Evolutionary conservation across 2,329 filamentous ascomycete species (phyloP), one percentile per base, ranked within the genome.

Genomic region (Bipolaris bicolor): DNA sequence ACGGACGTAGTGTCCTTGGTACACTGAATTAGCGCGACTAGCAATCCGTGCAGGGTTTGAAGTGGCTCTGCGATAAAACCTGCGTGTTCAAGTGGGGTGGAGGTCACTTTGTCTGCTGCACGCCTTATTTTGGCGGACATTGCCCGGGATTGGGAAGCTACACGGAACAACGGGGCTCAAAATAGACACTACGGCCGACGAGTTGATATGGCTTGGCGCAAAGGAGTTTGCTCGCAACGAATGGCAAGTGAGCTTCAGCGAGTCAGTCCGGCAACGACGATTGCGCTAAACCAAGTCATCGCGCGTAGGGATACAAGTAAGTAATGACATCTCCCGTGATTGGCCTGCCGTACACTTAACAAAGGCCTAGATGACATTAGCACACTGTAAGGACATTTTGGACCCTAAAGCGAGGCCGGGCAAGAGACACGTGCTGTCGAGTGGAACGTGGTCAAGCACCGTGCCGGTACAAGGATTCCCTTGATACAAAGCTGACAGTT

Each of bases 81-180:
- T 46, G 43, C 43, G 43, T 33, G 43, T 31, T 11, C 43, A 46
- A 46, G 43, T 46, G 43, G 43, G 43, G 43, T 46, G 16, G 10
- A 46, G 26, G 43, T 33, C 16, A 16, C n/a, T 31, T 15, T 46
- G 43, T 18, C 26, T 20, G 43, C 43, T 33, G 43, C 26, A 16
- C 43, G 43, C 43, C 43, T 46, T 33, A 46, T 46, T 20, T 16
- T 15, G 16, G 44, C 31, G 44, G 44, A 47, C 31, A n/a, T 47
- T n/a, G 29, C 29, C 16, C 44, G 29, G 3, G 11, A 47, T 36
- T 16, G 15, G 44, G 22, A 24, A 39, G 46, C 15, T n/a, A 26
- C 15, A 34, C 46, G 34, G 46, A 15, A 29, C 34, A n/a, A 39
- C 22, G n/a, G 18, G 7, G 33, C 46, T 39, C 22, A 24, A 49